Base-by-base conservation (phyloP, 352 stramenopile genomes). In the Globisporangium emineosum region DNA sequence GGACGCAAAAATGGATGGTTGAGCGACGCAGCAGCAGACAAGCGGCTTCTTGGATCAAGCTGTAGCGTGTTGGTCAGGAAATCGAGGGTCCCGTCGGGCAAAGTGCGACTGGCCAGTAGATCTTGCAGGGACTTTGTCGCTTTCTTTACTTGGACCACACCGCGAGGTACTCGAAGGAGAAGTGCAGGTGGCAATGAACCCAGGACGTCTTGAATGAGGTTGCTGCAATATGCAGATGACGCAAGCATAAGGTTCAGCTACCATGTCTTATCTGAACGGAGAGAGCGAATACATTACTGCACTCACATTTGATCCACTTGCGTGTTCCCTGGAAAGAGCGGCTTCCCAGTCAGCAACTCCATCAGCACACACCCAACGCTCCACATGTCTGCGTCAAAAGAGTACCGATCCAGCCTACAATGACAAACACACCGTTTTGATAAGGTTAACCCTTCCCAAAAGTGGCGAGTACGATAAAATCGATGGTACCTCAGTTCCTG, bases 381-480 rank as follows among this genome's bases (percentile, higher is more conserved):
- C 86, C 86, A 94, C 43, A 94, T 83, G 49, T 94, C 86, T 8
- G 86, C 83, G 62, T 90, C 79, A 57, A 91, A 94, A 19, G 82
- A 90, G 70, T 93, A 94, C 25, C 81, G 81, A 64, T 88, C 83
- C 17, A 88, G 72, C 21, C 85, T 93, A 59, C 27, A 60, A 47
- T 19, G 30, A 21, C 5, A 33, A 17, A 47, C 23, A 13, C 8
- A 5, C 7, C 15, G 13, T 5, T 43, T 27, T 23, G 12, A 53
- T 30, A n/a, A 53, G 47, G 12, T 25, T n/a, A 51, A 12, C 17
- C 43, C 8, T 4, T 27, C 43, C 33, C 9, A 40, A 15, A 3
- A 13, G 33, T 10, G 10, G 1, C 1, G 9, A 40, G 5, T 40
- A 15, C 10, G 2, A 15, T 17, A 40, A 2, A 40, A 4, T 1